Conservation (phyloP, 495 filamentous ascomycete species). For the Penicillium angulare region DNA sequence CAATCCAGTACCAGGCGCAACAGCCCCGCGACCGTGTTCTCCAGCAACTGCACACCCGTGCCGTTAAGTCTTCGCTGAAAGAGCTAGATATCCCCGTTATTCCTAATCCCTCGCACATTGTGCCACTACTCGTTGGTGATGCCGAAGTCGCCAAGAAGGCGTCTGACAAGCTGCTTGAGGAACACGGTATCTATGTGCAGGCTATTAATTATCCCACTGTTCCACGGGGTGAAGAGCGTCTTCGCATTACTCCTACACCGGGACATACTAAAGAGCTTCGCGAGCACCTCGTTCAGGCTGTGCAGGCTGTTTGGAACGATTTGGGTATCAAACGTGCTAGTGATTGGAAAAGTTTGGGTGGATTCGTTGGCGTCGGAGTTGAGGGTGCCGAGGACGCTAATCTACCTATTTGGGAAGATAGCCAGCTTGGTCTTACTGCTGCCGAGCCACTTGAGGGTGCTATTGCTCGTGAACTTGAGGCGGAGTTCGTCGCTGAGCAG, state of each 20-base stretch:
- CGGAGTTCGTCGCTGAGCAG: conserved; percentile 14
- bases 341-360: conserved; percentile 87
- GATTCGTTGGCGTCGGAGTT: conserved; percentile 89
- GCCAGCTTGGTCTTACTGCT: conserved; percentile 71
- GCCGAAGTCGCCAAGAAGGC: conserved; percentile 91
- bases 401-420: conserved; percentile 80
- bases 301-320: conserved; percentile 83
- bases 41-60: conserved; percentile 93
- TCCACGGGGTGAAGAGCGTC: conserved; percentile 89
- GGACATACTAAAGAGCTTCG: conserved; percentile 81
- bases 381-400: conserved; percentile 54
- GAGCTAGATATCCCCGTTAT: conserved; percentile 92
- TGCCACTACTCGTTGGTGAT: conserved; percentile 90
- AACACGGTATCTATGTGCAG: conserved; percentile 94
- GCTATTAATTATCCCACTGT: conserved; percentile 99
- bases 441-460: conserved; percentile 35
- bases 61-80: conserved; percentile 77
- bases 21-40: conserved; percentile 80
- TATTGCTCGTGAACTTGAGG: conserved; percentile 38
- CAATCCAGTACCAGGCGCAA: conserved; percentile 87
- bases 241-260: conserved; percentile 93
- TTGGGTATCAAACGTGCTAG: conserved; percentile 87
- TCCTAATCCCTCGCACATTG: conserved; percentile 94
- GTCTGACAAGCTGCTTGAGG: conserved; percentile 80
- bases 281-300: conserved; percentile 77